Evolutionary conservation across 768 basidiomycete species (phyloP).

Genomic region (Paxillus rubicundulus): DNA sequence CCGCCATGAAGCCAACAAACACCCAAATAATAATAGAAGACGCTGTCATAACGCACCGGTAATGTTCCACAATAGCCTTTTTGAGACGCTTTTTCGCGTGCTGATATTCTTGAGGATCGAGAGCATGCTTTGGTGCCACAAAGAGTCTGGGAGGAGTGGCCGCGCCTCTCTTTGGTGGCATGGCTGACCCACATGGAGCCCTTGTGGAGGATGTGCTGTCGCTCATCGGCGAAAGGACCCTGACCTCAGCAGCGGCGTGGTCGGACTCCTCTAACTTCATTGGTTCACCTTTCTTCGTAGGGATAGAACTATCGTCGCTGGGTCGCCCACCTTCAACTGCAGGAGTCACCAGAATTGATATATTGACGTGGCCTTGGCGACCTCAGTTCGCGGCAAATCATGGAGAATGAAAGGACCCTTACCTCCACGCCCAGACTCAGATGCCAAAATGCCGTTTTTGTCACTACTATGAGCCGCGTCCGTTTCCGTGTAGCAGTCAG

Average conservation of each 20-base stretch:
- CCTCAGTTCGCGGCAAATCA: not conserved
- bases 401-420: not conserved
- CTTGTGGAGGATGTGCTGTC: not conserved
- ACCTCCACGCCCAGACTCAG: slow-evolving; percentile 14
- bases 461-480: not conserved
- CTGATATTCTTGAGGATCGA: slow-evolving; percentile 76
- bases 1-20: not conserved
- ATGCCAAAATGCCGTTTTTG: slow-evolving; percentile 3
- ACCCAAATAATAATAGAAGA: not conserved
- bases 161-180: not conserved
- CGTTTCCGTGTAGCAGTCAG: not conserved
- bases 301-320: not conserved
- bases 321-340: not conserved
- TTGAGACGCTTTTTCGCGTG: slow-evolving; percentile 84
- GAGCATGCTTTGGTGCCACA: slow-evolving; percentile 12
- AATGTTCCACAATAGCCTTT: slow-evolving; percentile 80
- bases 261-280: not conserved
- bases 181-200: not conserved
- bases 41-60: slow-evolving; percentile 47
- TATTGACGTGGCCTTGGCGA: not conserved
- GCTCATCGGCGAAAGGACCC: not conserved
- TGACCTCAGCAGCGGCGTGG: not conserved
- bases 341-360: not conserved
- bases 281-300: not conserved
- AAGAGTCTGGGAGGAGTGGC: not conserved